A percentile compares a stretch with the other conserved stretches of the same genome.
Evolutionary conservation across 2,329 filamentous ascomycete species (phyloP).

Genomic region (Calonectria pteridis): DNA sequence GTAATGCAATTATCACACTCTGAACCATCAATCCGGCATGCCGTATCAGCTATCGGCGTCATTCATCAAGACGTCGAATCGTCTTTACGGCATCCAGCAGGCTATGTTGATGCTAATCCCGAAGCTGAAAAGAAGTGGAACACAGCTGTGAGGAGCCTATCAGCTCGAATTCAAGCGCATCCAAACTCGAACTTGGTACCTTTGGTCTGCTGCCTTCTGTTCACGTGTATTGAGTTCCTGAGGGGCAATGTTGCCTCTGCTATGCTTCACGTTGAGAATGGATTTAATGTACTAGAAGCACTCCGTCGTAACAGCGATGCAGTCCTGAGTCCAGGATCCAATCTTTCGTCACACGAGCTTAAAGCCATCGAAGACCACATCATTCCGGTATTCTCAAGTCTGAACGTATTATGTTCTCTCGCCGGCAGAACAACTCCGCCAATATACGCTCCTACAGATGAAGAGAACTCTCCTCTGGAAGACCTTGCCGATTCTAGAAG

Average conservation of each 20-base stretch:
- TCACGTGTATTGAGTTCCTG: constrained; percentile 17
- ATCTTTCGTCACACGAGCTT: background rate
- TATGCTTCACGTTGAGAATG: constrained; percentile 7
- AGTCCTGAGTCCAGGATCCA: background rate
- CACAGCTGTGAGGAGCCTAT: background rate
- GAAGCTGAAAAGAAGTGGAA: constrained; percentile 5
- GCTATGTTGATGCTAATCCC: constrained; percentile 10
- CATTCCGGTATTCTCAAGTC: constrained; percentile 5
- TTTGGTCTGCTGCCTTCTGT: constrained; percentile 16
- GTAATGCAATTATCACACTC: constrained; percentile 23
- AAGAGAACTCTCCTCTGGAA: background rate
- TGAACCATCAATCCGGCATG: constrained; percentile 15
- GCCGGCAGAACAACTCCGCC: constrained; percentile 8
- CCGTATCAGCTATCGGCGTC: constrained; percentile 14
- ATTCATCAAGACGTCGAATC: constrained; percentile 11
- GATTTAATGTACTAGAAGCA: constrained; percentile 5
- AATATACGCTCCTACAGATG: background rate
- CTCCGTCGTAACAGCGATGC: background rate
- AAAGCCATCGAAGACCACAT: constrained; percentile 17
- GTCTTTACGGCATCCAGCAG: constrained; percentile 10
- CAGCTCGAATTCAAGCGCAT: constrained; percentile 11
- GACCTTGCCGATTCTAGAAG: background rate
- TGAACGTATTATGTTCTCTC: constrained; percentile 17
- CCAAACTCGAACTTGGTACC: constrained; percentile 13
- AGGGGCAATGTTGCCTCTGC: constrained; percentile 10